phyloP scores from a whole-genome alignment of 2,329 filamentous ascomycete species.

The Beauveria bassiana region DNA sequence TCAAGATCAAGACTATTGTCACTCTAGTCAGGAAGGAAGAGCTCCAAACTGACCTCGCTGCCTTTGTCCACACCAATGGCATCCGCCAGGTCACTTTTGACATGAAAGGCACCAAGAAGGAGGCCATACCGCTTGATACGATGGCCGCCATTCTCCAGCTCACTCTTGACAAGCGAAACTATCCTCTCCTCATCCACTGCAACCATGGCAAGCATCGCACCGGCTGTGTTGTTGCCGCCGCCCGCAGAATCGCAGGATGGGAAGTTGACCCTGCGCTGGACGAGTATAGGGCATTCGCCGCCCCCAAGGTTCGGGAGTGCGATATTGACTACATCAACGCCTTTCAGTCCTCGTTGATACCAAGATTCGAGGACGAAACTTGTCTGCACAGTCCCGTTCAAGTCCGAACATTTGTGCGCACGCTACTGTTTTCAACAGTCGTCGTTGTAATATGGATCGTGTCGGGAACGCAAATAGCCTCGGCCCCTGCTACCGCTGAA shows the following conservation, averaged over 20 bases:
- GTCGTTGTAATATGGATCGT: conserved; percentile 36
- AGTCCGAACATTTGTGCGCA: conserved; percentile 32
- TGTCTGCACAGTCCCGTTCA: conserved; percentile 18
- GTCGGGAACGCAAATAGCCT: conserved; percentile 26
- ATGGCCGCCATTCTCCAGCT: conserved; percentile 66
- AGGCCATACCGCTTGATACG: conserved; percentile 55
- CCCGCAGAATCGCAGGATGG: conserved; percentile 68
- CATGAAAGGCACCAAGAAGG: conserved; percentile 84
- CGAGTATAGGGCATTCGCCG: conserved; percentile 65
- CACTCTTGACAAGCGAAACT: conserved; percentile 63
- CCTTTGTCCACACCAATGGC: conserved; percentile 57
- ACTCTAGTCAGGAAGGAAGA: conserved; percentile 59
- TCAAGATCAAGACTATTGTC: conserved; percentile 72
- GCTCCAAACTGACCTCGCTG: conserved; percentile 39
- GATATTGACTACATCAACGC: conserved; percentile 51
- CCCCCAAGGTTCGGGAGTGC: conserved; percentile 51
- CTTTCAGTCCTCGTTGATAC: conserved; percentile 37
- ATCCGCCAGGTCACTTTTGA: conserved; percentile 70
- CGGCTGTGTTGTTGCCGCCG: conserved; percentile 75
- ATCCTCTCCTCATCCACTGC: conserved; percentile 82
- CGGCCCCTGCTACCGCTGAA: background rate
- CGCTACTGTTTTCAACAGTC: conserved; percentile 34
- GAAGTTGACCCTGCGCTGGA: conserved; percentile 51
- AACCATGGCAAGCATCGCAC: conserved; percentile 94
- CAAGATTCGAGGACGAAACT: conserved; percentile 12